Percentiles rank a stretch among this genome's conserved stretches.
These are phyloP conservation scores for Talaromyces sp. DNA, from an alignment of 2,329 filamentous ascomycete genomes.

Conservation along the genomic window DNA sequence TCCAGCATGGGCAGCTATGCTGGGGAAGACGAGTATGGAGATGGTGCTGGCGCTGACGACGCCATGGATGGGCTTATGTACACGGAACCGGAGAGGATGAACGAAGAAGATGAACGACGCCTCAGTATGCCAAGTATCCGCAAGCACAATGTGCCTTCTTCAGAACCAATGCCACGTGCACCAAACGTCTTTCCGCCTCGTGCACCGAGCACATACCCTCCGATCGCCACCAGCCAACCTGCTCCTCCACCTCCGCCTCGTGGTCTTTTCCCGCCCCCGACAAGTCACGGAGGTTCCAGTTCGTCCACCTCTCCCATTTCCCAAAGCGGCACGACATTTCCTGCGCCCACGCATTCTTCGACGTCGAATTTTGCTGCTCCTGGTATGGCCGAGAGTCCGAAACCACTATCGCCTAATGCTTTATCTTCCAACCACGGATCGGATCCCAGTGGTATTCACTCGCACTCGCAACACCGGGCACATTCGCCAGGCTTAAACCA, in stretches of 20 bases:
- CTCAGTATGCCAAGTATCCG: conserved; percentile 65
- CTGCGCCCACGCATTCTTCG: conserved; percentile 32
- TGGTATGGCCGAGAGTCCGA: conserved; percentile 79
- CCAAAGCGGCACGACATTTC: conserved; percentile 34
- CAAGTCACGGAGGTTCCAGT: conserved; percentile 52
- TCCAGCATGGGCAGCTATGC: conserved; percentile 80
- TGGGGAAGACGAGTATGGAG: conserved; percentile 65
- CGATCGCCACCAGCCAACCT: conserved; percentile 53
- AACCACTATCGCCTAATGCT: conserved; percentile 58
- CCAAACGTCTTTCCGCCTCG: conserved; percentile 56
- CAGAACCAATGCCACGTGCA: conserved; percentile 45
- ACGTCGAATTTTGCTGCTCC: conserved; percentile 64
- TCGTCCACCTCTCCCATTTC: conserved; percentile 53
- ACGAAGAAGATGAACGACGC: conserved; percentile 45
- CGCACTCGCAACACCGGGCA: conserved; percentile 37
- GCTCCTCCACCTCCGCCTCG: conserved; percentile 42
- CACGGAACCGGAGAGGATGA: conserved; percentile 45
- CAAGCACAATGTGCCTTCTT: conserved; percentile 56
- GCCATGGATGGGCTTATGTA: conserved; percentile 62
- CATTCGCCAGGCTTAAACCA: conserved; percentile 40
- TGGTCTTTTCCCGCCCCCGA: conserved; percentile 59
- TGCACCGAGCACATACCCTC: conserved; percentile 71
- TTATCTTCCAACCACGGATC: conserved; percentile 33
- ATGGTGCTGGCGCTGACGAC: conserved; percentile 47
- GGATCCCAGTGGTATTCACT: conserved; percentile 27